Base-by-base conservation (phyloP, 2,329 filamentous ascomycete species). In the Coleophoma eucalyptorum region DNA sequence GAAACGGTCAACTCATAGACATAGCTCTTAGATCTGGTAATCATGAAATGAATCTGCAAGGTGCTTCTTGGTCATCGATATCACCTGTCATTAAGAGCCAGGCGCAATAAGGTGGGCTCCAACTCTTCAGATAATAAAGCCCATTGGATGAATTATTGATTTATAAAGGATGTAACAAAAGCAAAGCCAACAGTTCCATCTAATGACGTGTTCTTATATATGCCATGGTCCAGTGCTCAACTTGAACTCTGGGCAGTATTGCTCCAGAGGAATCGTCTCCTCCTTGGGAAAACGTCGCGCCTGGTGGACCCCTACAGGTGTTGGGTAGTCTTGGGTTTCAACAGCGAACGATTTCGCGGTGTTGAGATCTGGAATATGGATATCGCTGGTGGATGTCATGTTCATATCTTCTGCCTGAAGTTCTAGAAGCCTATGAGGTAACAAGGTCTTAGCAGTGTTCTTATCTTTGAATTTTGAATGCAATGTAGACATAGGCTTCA, bases 281-380 rank as follows among this genome's bases (percentile, higher is more conserved):
- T 18, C 15, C 13, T 42, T 15, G 8, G 18, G n/a, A 42, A 20
- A 50, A n/a, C 48, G 16, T 21, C 18, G 19, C 18, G 37, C 16
- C 32, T 53, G 51, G 43, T 51, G 51, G 26, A 34, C 41, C n/a
- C 51, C 51, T 13, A 53, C 26, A 5, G 51, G 51, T 13, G 33
- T 42, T 12, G 37, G 42, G 40, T 53, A 43, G 32, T 48, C 46
- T 8, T 57, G 49, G 2, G 52, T 55, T 42, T 60, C 54, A 7
- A 61, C 55, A 15, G 54, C 44, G 33, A 62, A 61, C 10, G 15
- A 56, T 20, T 45, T 46, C 4, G 56, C 60, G 6, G 51, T 49
- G 15, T 61, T 50, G 20, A 48, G 13, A n/a, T 34, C 49, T 5
- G 59, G 59, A 40, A 72, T 49, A 18, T 50, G 55, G 46, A 59